Evolutionary conservation across 208 protist species (phyloP), one percentile per base, ranked within the genome.

Genomic region (Acanthamoeba culbertsoni): DNA sequence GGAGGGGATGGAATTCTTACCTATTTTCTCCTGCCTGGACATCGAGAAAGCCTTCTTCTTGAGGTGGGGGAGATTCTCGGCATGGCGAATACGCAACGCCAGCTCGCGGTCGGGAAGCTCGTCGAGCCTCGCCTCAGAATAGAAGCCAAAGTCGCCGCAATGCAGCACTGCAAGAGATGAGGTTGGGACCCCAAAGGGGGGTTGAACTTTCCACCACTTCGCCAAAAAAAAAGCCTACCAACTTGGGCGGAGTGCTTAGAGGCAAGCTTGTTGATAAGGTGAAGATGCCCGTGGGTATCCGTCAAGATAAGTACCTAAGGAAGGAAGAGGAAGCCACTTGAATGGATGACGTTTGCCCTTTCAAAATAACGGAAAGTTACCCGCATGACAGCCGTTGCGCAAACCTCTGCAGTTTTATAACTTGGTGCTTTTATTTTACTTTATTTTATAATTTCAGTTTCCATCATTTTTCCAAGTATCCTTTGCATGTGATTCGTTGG

Each of bases 181-280:
- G n/a, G n/a, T n/a, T n/a, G n/a, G n/a, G n/a, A n/a, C n/a, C n/a
- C n/a, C n/a, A n/a, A n/a, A n/a, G n/a, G n/a, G n/a, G n/a, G n/a
- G n/a, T n/a, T n/a, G n/a, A n/a, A n/a, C n/a, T n/a, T n/a, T n/a
- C n/a, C n/a, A n/a, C n/a, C n/a, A n/a, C n/a, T n/a, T 35, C 10
- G n/a, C 5, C 4, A 65, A 40, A 35, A 5, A 35, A 35, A 65
- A 65, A 35, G 26, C 7, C 20, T 51, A 79, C 68, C 68, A 37
- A 37, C 68, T n/a, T 88, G 20, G 8, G 77, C 77, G 0, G 48
- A 33, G 48, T 88, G 77, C 48, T 88, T 55, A 33, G 28, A 20
- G 12, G 77, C 77, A 23, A 88, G 77, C 28, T 88, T 55, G 77
- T 88, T 88, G 46, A 88, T 88, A 48, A 88, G 77, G 77, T 88